These are phyloP conservation scores for Aschersonia sp. DNA, from an alignment of 2,329 filamentous ascomycete genomes.

Conservation along the genomic window DNA sequence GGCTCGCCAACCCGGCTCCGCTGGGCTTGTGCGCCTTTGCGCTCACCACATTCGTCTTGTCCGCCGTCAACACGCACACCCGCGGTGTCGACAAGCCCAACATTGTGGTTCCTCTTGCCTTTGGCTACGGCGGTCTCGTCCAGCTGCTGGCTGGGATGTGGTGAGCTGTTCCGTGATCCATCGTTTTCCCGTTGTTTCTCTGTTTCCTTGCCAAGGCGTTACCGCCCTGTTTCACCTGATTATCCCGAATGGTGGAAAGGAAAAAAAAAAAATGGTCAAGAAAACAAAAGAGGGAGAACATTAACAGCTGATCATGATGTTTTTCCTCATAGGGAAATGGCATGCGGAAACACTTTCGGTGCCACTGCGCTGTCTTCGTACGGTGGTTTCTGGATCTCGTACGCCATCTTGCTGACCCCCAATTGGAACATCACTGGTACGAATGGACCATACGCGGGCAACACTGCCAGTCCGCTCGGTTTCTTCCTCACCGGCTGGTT, in stretches of 20 bases:
- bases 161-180: conserved; percentile 29
- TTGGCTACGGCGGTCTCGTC: conserved; percentile 63
- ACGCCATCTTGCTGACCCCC: conserved; percentile 57
- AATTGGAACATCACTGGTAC: conserved; percentile 41
- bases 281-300: too few relatives aligned
- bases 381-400: conserved; percentile 71
- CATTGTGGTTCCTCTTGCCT: conserved; percentile 53
- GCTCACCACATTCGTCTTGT: conserved; percentile 69
- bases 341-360: conserved; percentile 76
- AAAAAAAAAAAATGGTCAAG: background rate
- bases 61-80: conserved; percentile 55
- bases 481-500: conserved; percentile 72
- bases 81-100: conserved; percentile 45
- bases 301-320: background rate
- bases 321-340: conserved; percentile 54
- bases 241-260: background rate
- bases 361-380: conserved; percentile 70
- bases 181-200: background rate
- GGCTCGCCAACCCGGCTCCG: conserved; percentile 68
- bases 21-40: conserved; percentile 68
- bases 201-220: too few relatives aligned
- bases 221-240: background rate
- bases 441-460: conserved; percentile 29
- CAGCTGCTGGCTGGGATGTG: conserved; percentile 79
- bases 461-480: conserved; percentile 44